Evolutionary conservation across 345 rosid species (phyloP), one percentile per base, ranked within the genome.

Genomic region (Pistacia atlantica): DNA sequence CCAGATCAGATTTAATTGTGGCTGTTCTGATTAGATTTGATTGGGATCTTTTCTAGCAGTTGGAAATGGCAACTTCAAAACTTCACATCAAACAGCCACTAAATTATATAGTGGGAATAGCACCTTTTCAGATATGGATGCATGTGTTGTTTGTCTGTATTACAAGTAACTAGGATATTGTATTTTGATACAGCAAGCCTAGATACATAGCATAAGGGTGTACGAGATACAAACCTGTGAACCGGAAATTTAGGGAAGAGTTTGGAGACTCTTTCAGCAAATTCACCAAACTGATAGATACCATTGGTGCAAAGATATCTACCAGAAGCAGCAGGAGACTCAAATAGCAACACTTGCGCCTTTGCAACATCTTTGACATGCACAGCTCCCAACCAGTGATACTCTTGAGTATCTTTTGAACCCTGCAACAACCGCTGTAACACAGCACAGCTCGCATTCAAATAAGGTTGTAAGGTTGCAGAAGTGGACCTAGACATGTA

Each of bases 321-420:
- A 77, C 97, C 95, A 65, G 88, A 89, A 66, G 95, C 91, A 54
- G 83, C 70, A 2, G 88, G 87, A 59, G 87, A 80, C 65, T 92
- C 89, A 25, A 89, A 86, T 7, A 94, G 80, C 83, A 90, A 74
- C 20, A 91, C 69, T 7, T 91, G 97, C 11, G 89, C 88, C 78
- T 82, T 81, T 33, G 97, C 93, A 55, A 94, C 97, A 60, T 92
- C 97, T 78, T 71, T 87, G 18, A 94, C 98, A 67, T 91, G 87
- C 14, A 94, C 94, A 1, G 86, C 96, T 17, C 98, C 97, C 8
- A 92, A 78, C 97, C 98, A 94, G 71, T 92, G 88, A 77, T 86
- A 74, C 78, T 94, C 96, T 55, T 90, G 97, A 8, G 89, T 79
- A 33, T 84, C 92, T 2, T 75, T 67, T 1, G 91, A 94, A 55